Conservation (phyloP, 495 filamentous ascomycete genomes). For the Cairneyella variabilis region DNA sequence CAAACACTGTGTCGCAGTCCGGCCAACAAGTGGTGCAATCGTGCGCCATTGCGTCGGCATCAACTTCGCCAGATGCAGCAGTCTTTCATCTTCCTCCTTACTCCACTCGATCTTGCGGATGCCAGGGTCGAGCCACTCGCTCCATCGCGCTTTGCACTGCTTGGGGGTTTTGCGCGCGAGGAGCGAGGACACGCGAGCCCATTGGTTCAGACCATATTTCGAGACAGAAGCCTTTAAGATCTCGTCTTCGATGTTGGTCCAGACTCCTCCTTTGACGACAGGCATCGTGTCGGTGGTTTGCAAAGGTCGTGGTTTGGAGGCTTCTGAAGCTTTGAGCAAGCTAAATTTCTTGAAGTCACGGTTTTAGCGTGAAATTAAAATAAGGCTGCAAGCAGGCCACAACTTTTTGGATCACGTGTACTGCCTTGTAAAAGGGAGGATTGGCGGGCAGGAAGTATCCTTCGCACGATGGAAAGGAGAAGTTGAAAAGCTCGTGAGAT, state of each 20-base stretch:
- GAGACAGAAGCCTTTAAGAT: slow-evolving; percentile 45
- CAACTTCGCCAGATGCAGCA: slow-evolving; percentile 92
- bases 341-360: slow-evolving; percentile 11
- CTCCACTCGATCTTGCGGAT: slow-evolving; percentile 99
- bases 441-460: no score
- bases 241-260: slow-evolving; percentile 67
- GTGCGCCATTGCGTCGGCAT: slow-evolving; percentile 99
- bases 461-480: no score
- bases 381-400: not conserved
- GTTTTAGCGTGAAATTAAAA: not conserved
- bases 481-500: no score
- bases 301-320: slow-evolving; percentile 5
- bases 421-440: not conserved
- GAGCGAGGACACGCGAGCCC: slow-evolving; percentile 96
- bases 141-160: slow-evolving; percentile 98
- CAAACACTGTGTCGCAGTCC: slow-evolving; percentile 93
- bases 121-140: slow-evolving; percentile 95
- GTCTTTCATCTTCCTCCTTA: slow-evolving; percentile 96
- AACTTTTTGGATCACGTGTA: not conserved
- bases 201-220: slow-evolving; percentile 97
- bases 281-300: slow-evolving; percentile 60
- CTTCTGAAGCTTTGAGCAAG: not conserved
- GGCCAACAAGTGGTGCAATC: slow-evolving; percentile 92
- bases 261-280: slow-evolving; percentile 97
- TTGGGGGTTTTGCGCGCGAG: slow-evolving; percentile 97